phyloP scores from a whole-genome alignment of 2,329 filamentous ascomycete species.

The Pestalotiopsis sp. region DNA sequence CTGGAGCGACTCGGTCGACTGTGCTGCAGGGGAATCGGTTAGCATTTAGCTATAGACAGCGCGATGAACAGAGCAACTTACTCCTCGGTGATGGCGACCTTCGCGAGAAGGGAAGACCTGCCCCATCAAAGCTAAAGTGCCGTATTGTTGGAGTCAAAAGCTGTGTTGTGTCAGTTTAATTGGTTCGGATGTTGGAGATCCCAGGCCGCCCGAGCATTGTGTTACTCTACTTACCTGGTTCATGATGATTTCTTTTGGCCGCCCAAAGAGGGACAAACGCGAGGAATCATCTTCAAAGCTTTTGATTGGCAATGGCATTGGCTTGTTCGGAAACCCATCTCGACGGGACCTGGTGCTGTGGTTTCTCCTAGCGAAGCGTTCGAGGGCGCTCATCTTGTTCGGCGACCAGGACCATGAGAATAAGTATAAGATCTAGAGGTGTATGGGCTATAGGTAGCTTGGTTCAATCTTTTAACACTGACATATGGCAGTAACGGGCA shows the following conservation, averaged over 20 bases:
- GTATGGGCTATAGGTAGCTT: background rate
- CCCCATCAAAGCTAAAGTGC: constrained; percentile 32
- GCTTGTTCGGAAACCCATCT: constrained; percentile 24
- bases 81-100: constrained; percentile 25
- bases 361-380: constrained; percentile 28
- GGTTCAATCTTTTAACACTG: background rate
- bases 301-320: constrained; percentile 19
- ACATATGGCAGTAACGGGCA: background rate
- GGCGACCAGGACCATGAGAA: background rate
- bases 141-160: constrained; percentile 31
- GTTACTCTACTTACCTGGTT: constrained; percentile 25
- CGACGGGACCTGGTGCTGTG: constrained; percentile 22
- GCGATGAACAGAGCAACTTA: constrained; percentile 13
- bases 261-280: constrained; percentile 23
- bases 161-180: constrained; percentile 19
- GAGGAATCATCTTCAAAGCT: constrained; percentile 25
- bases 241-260: constrained; percentile 29
- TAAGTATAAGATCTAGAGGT: background rate
- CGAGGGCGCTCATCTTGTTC: constrained; percentile 27
- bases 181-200: background rate
- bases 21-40: constrained; percentile 13
- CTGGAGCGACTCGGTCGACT: constrained; percentile 18
- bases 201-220: background rate
- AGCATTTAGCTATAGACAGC: background rate
- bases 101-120: constrained; percentile 22